Percentiles rank a stretch among this genome's conserved stretches.
Evolutionary conservation across 495 filamentous ascomycete genomes (phyloP).

Genomic region (Xylaria acuta): DNA sequence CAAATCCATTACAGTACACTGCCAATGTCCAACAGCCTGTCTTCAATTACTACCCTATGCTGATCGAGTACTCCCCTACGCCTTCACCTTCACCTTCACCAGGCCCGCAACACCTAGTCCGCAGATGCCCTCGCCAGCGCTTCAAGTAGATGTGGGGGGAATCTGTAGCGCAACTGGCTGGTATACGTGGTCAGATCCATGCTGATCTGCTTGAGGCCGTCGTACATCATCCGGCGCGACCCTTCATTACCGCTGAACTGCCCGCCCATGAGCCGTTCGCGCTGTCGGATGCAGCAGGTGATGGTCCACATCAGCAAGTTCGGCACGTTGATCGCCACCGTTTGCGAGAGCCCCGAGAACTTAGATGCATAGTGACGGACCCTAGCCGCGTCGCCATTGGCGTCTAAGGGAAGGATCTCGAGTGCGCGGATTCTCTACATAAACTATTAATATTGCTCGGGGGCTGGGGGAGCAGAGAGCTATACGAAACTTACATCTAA

Average conservation of each 20-base stretch:
- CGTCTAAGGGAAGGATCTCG: constrained; percentile 77
- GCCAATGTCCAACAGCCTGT: background rate
- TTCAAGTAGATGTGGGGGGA: constrained; percentile 76
- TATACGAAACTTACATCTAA: constrained; percentile 71
- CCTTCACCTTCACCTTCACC: background rate
- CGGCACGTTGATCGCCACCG: constrained; percentile 84
- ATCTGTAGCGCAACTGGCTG: constrained; percentile 87
- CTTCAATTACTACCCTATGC: background rate
- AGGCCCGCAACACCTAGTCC: constrained; percentile 51
- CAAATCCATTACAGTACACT: background rate
- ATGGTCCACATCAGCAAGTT: constrained; percentile 94
- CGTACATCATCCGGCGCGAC: constrained; percentile 67
- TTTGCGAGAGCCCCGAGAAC: constrained; percentile 74
- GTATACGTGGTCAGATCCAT: constrained; percentile 94
- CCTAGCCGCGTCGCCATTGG: constrained; percentile 69
- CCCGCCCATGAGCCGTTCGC: constrained; percentile 67
- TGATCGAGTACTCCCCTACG: constrained; percentile 1
- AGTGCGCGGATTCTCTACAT: constrained; percentile 72
- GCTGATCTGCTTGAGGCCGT: constrained; percentile 74
- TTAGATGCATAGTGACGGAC: constrained; percentile 78
- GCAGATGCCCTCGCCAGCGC: constrained; percentile 76
- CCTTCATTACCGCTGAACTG: constrained; percentile 77
- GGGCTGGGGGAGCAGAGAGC: constrained; percentile 21
- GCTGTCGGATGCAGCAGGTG: constrained; percentile 76
- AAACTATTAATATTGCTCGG: constrained; percentile 29